Base-by-base conservation (phyloP, 2,329 filamentous ascomycete genomes). In the Pestalotiopsis sp. region DNA sequence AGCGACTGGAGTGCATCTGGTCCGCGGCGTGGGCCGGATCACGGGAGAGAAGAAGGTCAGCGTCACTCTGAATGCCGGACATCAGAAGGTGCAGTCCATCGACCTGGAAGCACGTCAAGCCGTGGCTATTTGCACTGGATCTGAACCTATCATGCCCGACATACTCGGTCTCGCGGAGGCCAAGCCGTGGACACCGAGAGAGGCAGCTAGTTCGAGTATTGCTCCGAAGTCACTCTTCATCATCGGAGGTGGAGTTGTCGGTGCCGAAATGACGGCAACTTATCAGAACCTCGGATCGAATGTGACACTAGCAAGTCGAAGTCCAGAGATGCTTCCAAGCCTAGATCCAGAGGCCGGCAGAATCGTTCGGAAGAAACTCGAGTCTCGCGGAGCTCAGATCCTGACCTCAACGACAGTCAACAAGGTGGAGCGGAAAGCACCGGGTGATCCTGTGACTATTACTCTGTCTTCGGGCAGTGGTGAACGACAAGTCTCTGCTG, bases 241-340 rank as follows among this genome's bases (percentile, higher is more conserved):
- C 13, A 49, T 67, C 23, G 66, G 66, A 11, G 66, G 31, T 20
- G 66, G 66, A 4, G 66, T 45, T 7, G 66, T 67, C 2, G 66
- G 66, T 2, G 31, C 31, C 4, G 66, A 67, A 36, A 67, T 67
- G 66, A 57, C 66, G 3, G 49, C 66, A 1, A 27, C 58, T 2
- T 67, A 67, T 36, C 20, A 14, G 4, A 52, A 27, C 14, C 49
- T 67, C 25, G 66, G 36, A 20, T 38, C 27, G 4, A 40, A 45
- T 5, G 36, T 41, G 27, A 41, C 13, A 12, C 60, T 63, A 11
- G 36, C 36, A 7, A 38, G 27, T 23, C 9, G 20, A 4, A 63
- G 27, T 14, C 1, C 60, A 2, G 60, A 63, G n/a, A 14, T 63
- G 20, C 60, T 63, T 2, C 60, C 60, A 36, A 27, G 14, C 20